These are phyloP conservation scores for Nicotiana paniculata DNA, from an alignment of 257 asterid species.

Conservation along the genomic window DNA sequence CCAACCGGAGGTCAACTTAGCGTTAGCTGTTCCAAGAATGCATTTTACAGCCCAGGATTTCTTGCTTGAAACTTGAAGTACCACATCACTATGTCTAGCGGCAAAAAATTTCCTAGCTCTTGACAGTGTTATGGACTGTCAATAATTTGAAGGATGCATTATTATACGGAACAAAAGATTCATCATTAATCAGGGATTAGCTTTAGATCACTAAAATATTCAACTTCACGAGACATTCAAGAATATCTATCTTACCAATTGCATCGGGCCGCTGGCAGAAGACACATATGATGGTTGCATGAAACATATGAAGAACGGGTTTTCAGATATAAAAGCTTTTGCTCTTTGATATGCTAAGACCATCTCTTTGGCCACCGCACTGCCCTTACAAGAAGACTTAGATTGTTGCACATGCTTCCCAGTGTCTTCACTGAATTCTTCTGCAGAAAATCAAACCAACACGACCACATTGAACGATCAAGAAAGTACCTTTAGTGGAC, in stretches of 20 bases:
- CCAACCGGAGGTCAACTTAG: not conserved
- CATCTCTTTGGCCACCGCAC: not conserved
- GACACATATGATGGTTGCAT: conserved; percentile 13
- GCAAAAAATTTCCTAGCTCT: not conserved
- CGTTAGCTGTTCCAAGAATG: not conserved
- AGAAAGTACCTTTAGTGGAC: too few species aligned
- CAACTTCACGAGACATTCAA: not conserved
- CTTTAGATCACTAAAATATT: too few species aligned
- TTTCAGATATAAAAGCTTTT: not conserved
- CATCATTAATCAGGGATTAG: not conserved
- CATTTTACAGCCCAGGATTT: not conserved
- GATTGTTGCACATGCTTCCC: not conserved
- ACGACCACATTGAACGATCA: not conserved
- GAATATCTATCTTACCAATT: not conserved
- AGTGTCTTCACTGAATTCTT: not conserved
- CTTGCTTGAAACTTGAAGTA: not conserved
- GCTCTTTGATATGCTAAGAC: conserved; percentile 5
- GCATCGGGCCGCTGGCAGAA: not conserved
- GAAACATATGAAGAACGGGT: not conserved
- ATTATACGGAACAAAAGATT: not conserved
- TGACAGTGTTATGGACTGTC: not conserved
- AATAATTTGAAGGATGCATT: not conserved
- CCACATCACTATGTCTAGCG: not conserved
- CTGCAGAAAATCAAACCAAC: not conserved
- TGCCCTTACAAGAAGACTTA: not conserved